phyloP scores from a whole-genome alignment of 805 yeast genomes.

The Monosporozyma aquatica region DNA sequence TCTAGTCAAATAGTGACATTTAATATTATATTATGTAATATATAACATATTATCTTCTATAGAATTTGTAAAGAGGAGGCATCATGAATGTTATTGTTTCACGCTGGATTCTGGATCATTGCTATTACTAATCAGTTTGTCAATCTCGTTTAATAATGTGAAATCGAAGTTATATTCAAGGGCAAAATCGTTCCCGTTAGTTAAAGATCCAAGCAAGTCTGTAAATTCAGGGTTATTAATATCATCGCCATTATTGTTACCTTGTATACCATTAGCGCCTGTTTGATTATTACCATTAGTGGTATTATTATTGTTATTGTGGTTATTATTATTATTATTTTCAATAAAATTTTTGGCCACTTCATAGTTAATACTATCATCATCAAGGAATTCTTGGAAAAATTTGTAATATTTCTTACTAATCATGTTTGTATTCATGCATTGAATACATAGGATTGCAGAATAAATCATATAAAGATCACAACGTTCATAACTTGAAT shows the following conservation, averaged over 20 bases:
- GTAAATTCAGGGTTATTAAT: slow-evolving; percentile 11
- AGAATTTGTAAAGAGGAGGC: too few relatives aligned
- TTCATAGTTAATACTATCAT: slow-evolving; percentile 21
- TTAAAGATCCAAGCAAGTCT: slow-evolving; percentile 22
- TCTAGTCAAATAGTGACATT: too few relatives aligned
- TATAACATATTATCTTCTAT: not conserved
- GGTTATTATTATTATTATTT: slow-evolving; percentile 5
- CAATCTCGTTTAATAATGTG: slow-evolving; percentile 25
- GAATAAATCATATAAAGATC: slow-evolving; percentile 24
- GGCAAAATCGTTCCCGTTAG: slow-evolving; percentile 25
- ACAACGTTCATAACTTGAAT: slow-evolving; percentile 17
- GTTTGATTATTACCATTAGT: slow-evolving; percentile 8
- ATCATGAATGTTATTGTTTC: not conserved
- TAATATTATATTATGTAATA: too few relatives aligned
- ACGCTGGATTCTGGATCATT: not conserved
- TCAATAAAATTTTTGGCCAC: slow-evolving; percentile 24
- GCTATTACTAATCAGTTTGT: slow-evolving; percentile 18
- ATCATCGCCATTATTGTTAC: not conserved
- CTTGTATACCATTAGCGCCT: not conserved
- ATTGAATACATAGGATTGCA: slow-evolving; percentile 22
- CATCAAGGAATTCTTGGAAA: slow-evolving; percentile 16
- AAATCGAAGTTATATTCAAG: slow-evolving; percentile 27
- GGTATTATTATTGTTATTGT: slow-evolving; percentile 10
- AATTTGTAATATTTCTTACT: slow-evolving; percentile 10
- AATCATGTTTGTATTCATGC: slow-evolving; percentile 20